Evolutionary conservation across 1,139 yeast species (phyloP).

Genomic region (Hansenula sp.): DNA sequence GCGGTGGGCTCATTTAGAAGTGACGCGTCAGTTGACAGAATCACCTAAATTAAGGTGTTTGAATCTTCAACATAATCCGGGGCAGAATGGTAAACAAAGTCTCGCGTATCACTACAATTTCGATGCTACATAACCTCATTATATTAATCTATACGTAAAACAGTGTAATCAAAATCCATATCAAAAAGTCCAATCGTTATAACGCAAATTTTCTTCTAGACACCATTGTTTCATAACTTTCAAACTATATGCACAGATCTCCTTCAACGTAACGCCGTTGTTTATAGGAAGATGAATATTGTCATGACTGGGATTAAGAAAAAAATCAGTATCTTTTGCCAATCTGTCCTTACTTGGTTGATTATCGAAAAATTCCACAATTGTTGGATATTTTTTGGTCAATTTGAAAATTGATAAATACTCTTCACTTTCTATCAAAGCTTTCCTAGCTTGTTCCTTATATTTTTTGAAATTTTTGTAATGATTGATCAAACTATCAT

Average conservation of each 20-base stretch:
- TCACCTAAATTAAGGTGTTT: too few species aligned
- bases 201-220: constrained; percentile 3
- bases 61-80: too few species aligned
- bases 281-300: constrained; percentile 13
- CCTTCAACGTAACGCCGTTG: constrained; percentile 4
- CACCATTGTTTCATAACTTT: constrained; percentile 13
- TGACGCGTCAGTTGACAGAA: too few species aligned
- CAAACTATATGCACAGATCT: constrained; percentile 9
- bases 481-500: constrained; percentile 5
- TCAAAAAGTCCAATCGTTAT: constrained; percentile 8
- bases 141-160: too few species aligned
- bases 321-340: neutral
- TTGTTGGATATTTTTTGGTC: constrained; percentile 25
- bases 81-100: too few species aligned
- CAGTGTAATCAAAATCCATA: too few species aligned
- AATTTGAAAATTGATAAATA: constrained; percentile 13
- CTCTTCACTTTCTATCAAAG: constrained; percentile 9
- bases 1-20: too few species aligned
- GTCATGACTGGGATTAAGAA: constrained; percentile 8
- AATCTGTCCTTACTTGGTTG: constrained; percentile 25
- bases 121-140: neutral
- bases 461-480: constrained; percentile 8
- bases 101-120: too few species aligned
- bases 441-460: constrained; percentile 7
- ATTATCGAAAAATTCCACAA: constrained; percentile 37